Evolutionary conservation across 495 filamentous ascomycete genomes (phyloP).

Genomic region (Daldinia concentrica): DNA sequence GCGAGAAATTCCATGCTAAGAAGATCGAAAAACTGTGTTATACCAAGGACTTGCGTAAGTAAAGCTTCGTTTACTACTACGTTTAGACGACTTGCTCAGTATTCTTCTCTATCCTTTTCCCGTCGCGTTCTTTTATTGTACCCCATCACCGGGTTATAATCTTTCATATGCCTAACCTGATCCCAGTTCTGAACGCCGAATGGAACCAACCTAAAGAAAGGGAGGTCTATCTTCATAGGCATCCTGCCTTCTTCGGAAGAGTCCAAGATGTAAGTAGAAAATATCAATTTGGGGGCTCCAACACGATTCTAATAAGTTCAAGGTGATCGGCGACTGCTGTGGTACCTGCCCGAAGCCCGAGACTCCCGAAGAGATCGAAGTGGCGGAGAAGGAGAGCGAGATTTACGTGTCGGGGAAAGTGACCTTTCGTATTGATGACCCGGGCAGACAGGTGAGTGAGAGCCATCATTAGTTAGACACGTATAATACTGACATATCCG

Average conservation of each 20-base stretch:
- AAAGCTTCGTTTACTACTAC: background rate
- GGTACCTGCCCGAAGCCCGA: conserved; percentile 74
- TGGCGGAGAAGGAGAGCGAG: conserved; percentile 74
- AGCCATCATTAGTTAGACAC: background rate
- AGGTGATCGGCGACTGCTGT: conserved; percentile 82
- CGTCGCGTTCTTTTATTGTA: too few relatives aligned
- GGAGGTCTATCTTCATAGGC: conserved; percentile 77
- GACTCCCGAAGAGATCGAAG: conserved; percentile 73
- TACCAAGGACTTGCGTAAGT: conserved; percentile 71
- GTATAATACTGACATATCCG: conserved; percentile 11
- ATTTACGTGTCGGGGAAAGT: conserved; percentile 75
- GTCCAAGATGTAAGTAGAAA: conserved; percentile 47
- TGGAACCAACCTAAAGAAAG: conserved; percentile 81
- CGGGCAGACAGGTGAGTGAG: conserved; percentile 73
- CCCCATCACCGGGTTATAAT: background rate
- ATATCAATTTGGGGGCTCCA: background rate
- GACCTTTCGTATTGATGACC: conserved; percentile 78
- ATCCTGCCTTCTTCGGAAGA: conserved; percentile 69
- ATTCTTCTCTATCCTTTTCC: too few relatives aligned
- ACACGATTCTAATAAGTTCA: conserved; percentile 35
- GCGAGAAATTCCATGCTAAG: conserved; percentile 70
- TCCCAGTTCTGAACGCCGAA: conserved; percentile 78
- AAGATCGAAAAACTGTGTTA: conserved; percentile 82
- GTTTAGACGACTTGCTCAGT: background rate
- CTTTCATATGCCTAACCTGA: conserved; percentile 15